Conservation (phyloP, 352 stramenopile genomes). For the Aphanomyces stellatus region DNA sequence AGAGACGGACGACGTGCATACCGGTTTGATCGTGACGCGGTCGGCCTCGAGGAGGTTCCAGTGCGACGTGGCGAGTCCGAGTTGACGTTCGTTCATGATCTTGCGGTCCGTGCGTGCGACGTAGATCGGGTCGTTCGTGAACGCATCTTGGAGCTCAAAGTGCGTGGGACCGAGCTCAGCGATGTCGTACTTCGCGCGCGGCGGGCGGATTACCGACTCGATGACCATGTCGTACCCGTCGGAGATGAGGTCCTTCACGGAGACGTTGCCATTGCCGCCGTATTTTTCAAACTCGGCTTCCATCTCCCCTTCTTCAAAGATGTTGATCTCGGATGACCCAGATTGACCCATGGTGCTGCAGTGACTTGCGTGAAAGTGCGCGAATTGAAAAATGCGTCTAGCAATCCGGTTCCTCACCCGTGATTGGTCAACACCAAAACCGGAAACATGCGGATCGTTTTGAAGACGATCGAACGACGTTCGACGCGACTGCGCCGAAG, state of each 20-base stretch:
- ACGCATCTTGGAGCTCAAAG: conserved; percentile 32
- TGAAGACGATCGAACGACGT: too few species aligned
- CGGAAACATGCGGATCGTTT: not conserved
- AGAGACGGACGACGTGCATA: not conserved
- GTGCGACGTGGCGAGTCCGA: conserved; percentile 60
- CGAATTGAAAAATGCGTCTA: not conserved
- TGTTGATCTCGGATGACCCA: conserved; percentile 62
- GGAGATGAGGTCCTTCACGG: conserved; percentile 61
- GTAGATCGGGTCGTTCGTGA: conserved; percentile 14
- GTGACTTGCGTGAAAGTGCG: not conserved
- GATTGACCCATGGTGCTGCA: conserved; percentile 51
- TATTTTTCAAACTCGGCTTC: conserved; percentile 58
- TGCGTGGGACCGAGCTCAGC: conserved; percentile 37
- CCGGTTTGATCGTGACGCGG: not conserved
- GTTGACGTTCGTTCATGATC: conserved; percentile 57
- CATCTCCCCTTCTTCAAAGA: conserved; percentile 74
- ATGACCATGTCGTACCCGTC: conserved; percentile 73
- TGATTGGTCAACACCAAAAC: not conserved
- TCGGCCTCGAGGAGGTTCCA: conserved; percentile 49
- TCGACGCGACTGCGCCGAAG: too few species aligned
- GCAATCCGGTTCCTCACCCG: too few species aligned
- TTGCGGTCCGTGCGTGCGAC: conserved; percentile 47
- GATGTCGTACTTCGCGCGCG: conserved; percentile 43
- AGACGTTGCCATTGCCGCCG: conserved; percentile 53
- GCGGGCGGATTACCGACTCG: conserved; percentile 59